Percentiles rank a stretch among this genome's conserved stretches.
Evolutionary conservation across 2,329 filamentous ascomycete genomes (phyloP).

Genomic region (Pseudogymnoascus sp.): DNA sequence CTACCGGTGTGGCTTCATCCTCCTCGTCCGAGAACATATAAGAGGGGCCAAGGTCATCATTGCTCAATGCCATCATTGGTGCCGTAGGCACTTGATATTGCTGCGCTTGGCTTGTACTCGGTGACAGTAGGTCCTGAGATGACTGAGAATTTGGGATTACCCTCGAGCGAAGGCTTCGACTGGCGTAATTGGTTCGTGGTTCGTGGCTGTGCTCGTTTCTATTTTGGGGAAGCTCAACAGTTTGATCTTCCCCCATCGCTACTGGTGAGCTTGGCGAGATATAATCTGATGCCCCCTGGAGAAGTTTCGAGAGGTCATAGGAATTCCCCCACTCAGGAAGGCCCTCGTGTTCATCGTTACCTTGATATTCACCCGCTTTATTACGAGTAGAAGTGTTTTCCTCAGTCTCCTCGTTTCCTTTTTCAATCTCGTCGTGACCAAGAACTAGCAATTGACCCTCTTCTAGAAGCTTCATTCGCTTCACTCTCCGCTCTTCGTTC

Average conservation of each 20-base stretch:
- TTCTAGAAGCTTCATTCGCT: not conserved
- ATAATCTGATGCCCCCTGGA: not conserved
- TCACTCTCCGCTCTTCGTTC: not conserved
- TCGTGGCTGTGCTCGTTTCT: not conserved
- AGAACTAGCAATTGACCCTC: not conserved
- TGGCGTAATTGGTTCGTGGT: not conserved
- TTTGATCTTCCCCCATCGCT: not conserved
- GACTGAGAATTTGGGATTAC: slow-evolving; percentile 11
- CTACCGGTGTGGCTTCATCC: slow-evolving; percentile 13
- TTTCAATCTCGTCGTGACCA: not conserved
- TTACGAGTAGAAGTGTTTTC: not conserved
- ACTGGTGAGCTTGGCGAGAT: not conserved
- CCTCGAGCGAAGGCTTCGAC: not conserved
- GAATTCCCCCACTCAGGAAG: not conserved
- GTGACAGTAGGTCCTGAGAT: not conserved
- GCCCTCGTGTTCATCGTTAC: not conserved
- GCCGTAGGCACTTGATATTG: too few relatives aligned
- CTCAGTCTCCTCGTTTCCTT: not conserved
- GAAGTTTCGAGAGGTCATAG: not conserved
- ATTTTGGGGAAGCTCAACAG: not conserved
- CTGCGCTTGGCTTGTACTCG: slow-evolving; percentile 10
- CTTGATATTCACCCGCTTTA: not conserved
- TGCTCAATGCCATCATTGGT: slow-evolving; percentile 7
- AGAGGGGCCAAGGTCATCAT: slow-evolving; percentile 20
- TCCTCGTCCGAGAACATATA: slow-evolving; percentile 34